Evolutionary conservation across 345 rosid genomes (phyloP), one percentile per base, ranked within the genome.

Genomic region (Jatropha curcas): DNA sequence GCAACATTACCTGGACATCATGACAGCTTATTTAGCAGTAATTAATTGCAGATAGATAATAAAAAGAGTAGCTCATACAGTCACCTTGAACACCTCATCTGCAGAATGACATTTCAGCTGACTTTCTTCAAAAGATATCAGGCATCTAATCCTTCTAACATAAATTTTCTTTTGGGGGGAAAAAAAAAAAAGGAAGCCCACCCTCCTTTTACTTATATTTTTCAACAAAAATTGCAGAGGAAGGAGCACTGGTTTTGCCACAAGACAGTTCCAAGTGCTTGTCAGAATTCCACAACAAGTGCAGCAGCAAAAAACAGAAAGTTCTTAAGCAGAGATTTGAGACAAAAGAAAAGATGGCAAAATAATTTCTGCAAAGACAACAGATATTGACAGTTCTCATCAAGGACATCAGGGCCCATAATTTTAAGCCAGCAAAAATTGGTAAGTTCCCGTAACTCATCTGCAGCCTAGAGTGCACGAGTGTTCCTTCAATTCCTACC

Each of bases 361-460:
- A 34, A 37, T 60, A 65, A 31, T 20, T 68, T 46, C 39, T 71
- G 61, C 48, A 17, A 63, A 78, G 34, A 73, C 31, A 57, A 53
- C 4, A 60, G 31, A 61, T 43, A 51, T 65, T 35, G 62, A 67
- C 43, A 57, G 16, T 73, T 27, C 37, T 61, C 31, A 31, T 67
- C 10, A 37, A 17, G 25, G 74, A 74, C 74, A 80, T 60, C 65
- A 64, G 80, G 77, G 75, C 79, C 81, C 83, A 76, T 67, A 73
- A 41, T 57, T 77, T 75, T 78, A 63, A 37, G 65, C 61, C 30
- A 25, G 46, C 55, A 66, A 53, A 71, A 66, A 50, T 8, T 39
- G 34, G 51, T 41, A 60, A 24, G 60, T 37, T 50, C 35, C 34
- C 4, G 46, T 45, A 72, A 43, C 43, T 31, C 61, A 59, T 52